Base-by-base conservation (phyloP, 345 rosid species). In the Populus alba region DNA sequence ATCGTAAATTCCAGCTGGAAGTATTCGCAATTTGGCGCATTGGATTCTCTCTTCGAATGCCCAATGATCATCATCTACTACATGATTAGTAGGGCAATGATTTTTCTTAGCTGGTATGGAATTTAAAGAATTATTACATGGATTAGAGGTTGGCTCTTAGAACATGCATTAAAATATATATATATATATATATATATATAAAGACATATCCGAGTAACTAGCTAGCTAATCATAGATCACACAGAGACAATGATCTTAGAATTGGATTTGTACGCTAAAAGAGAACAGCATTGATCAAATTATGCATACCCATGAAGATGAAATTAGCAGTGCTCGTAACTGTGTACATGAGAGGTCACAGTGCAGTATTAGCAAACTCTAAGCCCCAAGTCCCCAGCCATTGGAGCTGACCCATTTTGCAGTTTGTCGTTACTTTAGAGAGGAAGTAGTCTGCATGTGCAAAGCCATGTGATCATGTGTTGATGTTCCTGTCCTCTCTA, bases 401-500 rank as follows among this genome's bases (percentile, higher is more conserved):
- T 6, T 8, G 15, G 10, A 38, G 53, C 39, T 25, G 29, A 38
- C 37, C 27, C 73, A 35, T 1, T 22, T 17, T 51, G 72, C 27
- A 41, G 49, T 47, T 51, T 78, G 81, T 83, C 82, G 73, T 70
- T 76, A 74, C 25, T 59, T 35, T 33, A 17, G 23, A 18, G 38
- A 61, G 31, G 20, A 16, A 75, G 23, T 33, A 38, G 41, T 66
- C 70, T 47, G 67, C 91, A 89, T 87, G 90, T 87, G 92, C 87
- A 25, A 53, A 80, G 68, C 88, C 92, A 89, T 87, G 92, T 89
- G 92, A 69, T 62, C 87, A 89, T 77, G 88, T 87, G 85, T 77
- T 57, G 2, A 70, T 84, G 84, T 83, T 78, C 71, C 79, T 73
- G 83, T 80, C 83, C 45, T 83, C 33, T 31, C 33, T 3, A 31